Percentiles rank a stretch among this genome's conserved stretches.
phyloP scores from a whole-genome alignment of 2,329 filamentous ascomycete species.

The Emmonsiellopsis sp. region DNA sequence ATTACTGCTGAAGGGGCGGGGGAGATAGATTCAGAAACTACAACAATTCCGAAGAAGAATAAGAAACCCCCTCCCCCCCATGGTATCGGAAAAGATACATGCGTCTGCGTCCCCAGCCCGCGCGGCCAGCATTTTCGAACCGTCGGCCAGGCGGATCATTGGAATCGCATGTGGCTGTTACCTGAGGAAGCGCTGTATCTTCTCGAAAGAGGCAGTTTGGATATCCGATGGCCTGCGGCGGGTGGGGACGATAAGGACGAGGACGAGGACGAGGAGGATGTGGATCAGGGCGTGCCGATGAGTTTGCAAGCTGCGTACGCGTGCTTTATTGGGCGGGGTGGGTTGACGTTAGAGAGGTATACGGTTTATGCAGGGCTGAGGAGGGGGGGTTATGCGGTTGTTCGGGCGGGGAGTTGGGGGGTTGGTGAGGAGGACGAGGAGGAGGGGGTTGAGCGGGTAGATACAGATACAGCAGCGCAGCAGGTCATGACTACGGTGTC shows the following conservation, averaged over 20 bases:
- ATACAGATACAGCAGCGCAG: neutral
- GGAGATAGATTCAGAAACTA: constrained; percentile 7
- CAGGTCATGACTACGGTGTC: neutral
- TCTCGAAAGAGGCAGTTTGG: constrained; percentile 76
- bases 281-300: constrained; percentile 65
- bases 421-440: constrained; percentile 23
- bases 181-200: constrained; percentile 89
- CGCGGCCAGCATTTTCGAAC: constrained; percentile 64
- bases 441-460: neutral
- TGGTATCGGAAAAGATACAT: constrained; percentile 24
- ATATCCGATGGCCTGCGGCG: constrained; percentile 70
- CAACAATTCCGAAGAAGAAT: neutral
- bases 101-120: constrained; percentile 61
- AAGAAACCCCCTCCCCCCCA: neutral
- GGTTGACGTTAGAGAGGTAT: constrained; percentile 65
- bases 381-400: constrained; percentile 70
- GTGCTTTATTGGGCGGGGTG: constrained; percentile 62
- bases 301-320: constrained; percentile 87
- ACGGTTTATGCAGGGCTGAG: constrained; percentile 82
- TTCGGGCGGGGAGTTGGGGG: constrained; percentile 55
- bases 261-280: constrained; percentile 36
- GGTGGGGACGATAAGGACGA: constrained; percentile 9
- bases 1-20: constrained; percentile 11
- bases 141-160: constrained; percentile 62
- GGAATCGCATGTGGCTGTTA: constrained; percentile 67